These are phyloP conservation scores for Aspergillus nomiae DNA, from an alignment of 2,329 filamentous ascomycete species.

Conservation along the genomic window DNA sequence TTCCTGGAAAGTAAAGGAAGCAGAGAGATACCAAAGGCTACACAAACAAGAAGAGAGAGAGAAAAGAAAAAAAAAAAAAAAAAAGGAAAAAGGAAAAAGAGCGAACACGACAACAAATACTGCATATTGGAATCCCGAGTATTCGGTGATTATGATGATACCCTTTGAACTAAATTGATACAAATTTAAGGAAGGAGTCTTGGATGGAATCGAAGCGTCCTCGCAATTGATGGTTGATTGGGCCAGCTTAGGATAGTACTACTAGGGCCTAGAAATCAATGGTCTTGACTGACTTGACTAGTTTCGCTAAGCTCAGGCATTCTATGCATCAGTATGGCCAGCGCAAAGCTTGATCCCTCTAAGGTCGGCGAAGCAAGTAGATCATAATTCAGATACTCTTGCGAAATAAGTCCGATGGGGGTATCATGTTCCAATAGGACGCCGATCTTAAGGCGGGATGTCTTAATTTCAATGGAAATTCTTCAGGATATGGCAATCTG, in stretches of 20 bases:
- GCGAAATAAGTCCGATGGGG: neutral
- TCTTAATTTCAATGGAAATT: neutral
- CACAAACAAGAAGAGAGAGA: neutral
- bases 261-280: neutral
- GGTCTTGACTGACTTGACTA: neutral
- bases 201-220: neutral
- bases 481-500: neutral
- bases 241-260: neutral
- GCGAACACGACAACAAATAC: neutral
- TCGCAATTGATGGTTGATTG: neutral
- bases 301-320: neutral
- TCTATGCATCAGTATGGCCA: neutral
- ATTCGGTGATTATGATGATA: constrained; percentile 29
- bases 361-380: neutral
- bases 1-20: constrained; percentile 51
- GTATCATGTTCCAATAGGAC: neutral
- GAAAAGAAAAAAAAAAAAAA: neutral
- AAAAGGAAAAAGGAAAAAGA: neutral
- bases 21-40: neutral
- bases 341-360: neutral
- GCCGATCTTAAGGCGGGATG: neutral
- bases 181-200: neutral
- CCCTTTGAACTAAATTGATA: constrained; percentile 21
- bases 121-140: constrained; percentile 14
- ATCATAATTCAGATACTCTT: neutral